These are phyloP conservation scores for Aspergillus fructus DNA, from an alignment of 2,329 filamentous ascomycete genomes.

Conservation along the genomic window DNA sequence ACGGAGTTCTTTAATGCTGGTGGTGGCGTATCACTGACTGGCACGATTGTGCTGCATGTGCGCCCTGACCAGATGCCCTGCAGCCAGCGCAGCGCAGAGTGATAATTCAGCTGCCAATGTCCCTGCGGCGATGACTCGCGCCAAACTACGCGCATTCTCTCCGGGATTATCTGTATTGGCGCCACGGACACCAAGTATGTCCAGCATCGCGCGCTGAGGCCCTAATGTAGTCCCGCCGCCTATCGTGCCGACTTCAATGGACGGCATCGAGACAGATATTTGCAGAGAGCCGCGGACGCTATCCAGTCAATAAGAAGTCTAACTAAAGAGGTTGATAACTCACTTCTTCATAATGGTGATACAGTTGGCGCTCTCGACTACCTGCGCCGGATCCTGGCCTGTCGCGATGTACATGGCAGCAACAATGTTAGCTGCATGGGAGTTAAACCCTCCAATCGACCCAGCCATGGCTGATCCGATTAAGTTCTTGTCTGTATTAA, in stretches of 20 bases:
- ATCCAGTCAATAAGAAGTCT: neutral
- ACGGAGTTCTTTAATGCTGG: too few species aligned
- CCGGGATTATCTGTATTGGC: slow-evolving; percentile 86
- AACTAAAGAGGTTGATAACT: slow-evolving; percentile 21
- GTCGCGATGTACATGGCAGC: slow-evolving; percentile 94
- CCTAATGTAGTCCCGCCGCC: slow-evolving; percentile 96
- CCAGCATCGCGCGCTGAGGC: slow-evolving; percentile 93
- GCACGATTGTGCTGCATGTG: slow-evolving; percentile 98
- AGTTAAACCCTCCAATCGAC: slow-evolving; percentile 94
- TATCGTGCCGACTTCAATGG: slow-evolving; percentile 94
- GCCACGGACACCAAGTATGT: slow-evolving; percentile 91
- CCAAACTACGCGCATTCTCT: slow-evolving; percentile 85
- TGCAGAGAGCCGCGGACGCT: slow-evolving; percentile 88
- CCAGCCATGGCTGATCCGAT: slow-evolving; percentile 98
- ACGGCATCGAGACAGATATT: slow-evolving; percentile 97
- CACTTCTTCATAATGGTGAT: slow-evolving; percentile 99
- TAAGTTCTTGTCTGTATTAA: slow-evolving; percentile 92
- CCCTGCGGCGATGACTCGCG: slow-evolving; percentile 81
- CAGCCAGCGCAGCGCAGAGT: slow-evolving; percentile 86
- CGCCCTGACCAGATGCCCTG: slow-evolving; percentile 84
- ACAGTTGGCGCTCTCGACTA: slow-evolving; percentile 94
- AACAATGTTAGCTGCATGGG: slow-evolving; percentile 95
- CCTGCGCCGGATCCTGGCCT: slow-evolving; percentile 95
- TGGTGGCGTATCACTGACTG: neutral
- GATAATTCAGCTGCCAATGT: slow-evolving; percentile 90